Conservation (phyloP, 2,329 filamentous ascomycete species). For the Didymella glomerata region DNA sequence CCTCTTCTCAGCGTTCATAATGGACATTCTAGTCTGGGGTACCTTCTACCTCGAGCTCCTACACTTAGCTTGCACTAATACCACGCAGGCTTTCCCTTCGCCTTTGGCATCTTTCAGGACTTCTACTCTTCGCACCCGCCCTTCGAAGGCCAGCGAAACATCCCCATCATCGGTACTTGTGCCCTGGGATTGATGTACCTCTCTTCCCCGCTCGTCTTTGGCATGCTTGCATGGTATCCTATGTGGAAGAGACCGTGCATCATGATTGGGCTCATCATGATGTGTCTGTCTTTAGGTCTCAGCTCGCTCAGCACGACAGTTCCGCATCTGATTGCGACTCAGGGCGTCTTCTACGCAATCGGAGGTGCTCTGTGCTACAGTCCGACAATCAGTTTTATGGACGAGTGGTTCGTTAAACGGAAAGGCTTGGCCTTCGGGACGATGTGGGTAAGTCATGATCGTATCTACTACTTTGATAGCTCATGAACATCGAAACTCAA, state of each 20-base stretch:
- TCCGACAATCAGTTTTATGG: constrained; percentile 66
- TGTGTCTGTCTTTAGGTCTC: constrained; percentile 46
- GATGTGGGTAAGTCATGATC: constrained; percentile 57
- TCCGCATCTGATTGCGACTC: constrained; percentile 65
- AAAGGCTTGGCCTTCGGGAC: constrained; percentile 70
- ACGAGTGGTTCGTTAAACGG: constrained; percentile 68
- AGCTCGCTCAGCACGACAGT: constrained; percentile 63
- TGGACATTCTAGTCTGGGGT: constrained; percentile 63
- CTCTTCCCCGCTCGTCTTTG: constrained; percentile 52
- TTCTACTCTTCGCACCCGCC: constrained; percentile 70
- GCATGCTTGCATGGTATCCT: constrained; percentile 47
- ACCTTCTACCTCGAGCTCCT: background rate
- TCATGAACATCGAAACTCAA: background rate
- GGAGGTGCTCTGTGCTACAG: constrained; percentile 65
- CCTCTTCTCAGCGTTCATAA: constrained; percentile 52
- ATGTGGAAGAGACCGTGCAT: constrained; percentile 41
- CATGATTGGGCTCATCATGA: constrained; percentile 48
- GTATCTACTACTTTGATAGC: background rate
- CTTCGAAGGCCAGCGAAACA: constrained; percentile 62
- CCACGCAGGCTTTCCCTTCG: constrained; percentile 68
- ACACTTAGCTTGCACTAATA: constrained; percentile 13
- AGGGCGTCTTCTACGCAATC: constrained; percentile 68
- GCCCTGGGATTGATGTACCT: constrained; percentile 63
- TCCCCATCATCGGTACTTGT: constrained; percentile 71
- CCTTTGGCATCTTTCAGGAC: constrained; percentile 75